Evolutionary conservation across 2,329 filamentous ascomycete species (phyloP).

Genomic region (Claviceps monticola): DNA sequence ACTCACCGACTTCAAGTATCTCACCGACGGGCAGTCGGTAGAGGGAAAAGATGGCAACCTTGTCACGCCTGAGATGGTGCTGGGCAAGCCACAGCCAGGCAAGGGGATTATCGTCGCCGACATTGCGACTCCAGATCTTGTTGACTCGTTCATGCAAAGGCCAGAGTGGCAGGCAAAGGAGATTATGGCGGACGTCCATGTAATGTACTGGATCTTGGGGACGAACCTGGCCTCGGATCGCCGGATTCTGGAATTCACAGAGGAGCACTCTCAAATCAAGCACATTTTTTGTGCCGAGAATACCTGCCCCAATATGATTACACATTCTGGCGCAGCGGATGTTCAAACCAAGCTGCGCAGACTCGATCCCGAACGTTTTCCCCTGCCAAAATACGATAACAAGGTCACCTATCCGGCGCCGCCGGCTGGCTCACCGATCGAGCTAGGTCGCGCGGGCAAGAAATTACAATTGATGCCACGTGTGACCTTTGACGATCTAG

Average conservation of each 20-base stretch:
- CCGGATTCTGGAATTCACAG: conserved; percentile 56
- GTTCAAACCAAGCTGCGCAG: conserved; percentile 56
- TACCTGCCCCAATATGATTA: conserved; percentile 59
- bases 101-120: conserved; percentile 70
- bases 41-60: conserved; percentile 47
- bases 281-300: conserved; percentile 71
- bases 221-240: conserved; percentile 48
- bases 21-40: conserved; percentile 52
- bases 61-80: conserved; percentile 77
- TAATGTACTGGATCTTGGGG: conserved; percentile 73
- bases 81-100: conserved; percentile 53
- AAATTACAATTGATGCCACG: conserved; percentile 34
- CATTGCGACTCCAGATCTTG: conserved; percentile 54
- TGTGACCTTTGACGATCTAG: conserved; percentile 30
- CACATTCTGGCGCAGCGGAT: conserved; percentile 51
- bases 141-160: conserved; percentile 54
- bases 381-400: conserved; percentile 53
- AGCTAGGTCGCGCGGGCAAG: conserved; percentile 30
- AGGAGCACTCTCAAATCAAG: conserved; percentile 42
- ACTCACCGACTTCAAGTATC: conserved; percentile 38
- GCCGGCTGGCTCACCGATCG: conserved; percentile 14
- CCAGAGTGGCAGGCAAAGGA: conserved; percentile 55
- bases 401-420: conserved; percentile 13
- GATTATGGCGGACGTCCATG: conserved; percentile 52
- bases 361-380: conserved; percentile 63